phyloP scores from a whole-genome alignment of 345 rosid genomes.

The Luvunga scandens region DNA sequence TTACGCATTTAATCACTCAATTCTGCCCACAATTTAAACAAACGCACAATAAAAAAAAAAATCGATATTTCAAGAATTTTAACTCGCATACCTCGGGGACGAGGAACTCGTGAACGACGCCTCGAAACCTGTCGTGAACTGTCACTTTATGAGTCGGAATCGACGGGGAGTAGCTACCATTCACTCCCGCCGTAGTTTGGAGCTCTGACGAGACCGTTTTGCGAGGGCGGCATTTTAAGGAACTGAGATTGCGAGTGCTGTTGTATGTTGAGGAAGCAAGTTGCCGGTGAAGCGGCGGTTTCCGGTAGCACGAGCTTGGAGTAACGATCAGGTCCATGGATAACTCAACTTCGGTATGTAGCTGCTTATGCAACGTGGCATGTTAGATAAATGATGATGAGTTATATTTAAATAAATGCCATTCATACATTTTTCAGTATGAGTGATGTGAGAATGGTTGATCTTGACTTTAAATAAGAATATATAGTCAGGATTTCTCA shows the following conservation, averaged over 20 bases:
- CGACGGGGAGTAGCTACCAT: conserved; percentile 29
- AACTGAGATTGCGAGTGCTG: neutral
- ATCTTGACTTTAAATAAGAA: neutral
- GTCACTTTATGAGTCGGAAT: conserved; percentile 78
- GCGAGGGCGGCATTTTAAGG: conserved; percentile 26
- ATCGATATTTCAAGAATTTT: neutral
- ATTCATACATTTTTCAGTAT: neutral
- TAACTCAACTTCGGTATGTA: neutral
- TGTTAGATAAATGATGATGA: neutral
- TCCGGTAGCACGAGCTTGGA: conserved; percentile 26
- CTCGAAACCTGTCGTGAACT: conserved; percentile 80
- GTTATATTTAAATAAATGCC: neutral
- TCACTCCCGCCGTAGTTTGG: conserved; percentile 42
- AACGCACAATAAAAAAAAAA: neutral
- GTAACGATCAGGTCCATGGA: conserved; percentile 51
- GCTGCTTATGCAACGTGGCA: conserved; percentile 1
- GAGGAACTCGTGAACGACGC: conserved; percentile 70
- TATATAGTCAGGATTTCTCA: neutral
- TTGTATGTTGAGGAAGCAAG: conserved; percentile 8
- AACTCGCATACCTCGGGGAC: conserved; percentile 75
- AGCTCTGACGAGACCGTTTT: conserved; percentile 45
- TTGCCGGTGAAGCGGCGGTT: conserved; percentile 20
- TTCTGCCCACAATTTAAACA: neutral
- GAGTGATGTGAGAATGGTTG: neutral
- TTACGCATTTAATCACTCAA: neutral